phyloP scores from a whole-genome alignment of 768 basidiomycete genomes.

The Boletus tomentosulus region DNA sequence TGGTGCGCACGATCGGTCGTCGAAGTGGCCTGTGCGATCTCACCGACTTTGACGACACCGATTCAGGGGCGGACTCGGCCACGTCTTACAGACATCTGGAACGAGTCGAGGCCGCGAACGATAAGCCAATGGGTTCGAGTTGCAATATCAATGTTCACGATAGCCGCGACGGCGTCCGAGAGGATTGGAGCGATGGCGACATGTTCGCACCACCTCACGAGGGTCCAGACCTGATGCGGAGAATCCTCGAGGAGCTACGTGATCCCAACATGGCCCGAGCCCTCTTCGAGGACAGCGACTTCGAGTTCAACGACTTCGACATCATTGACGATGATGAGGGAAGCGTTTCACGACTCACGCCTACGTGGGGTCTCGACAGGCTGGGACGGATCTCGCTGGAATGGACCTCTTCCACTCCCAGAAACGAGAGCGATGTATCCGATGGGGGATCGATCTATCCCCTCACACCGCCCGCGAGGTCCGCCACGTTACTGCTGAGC shows the following conservation, averaged over 20 bases:
- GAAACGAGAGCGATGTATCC: neutral
- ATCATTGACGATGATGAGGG: neutral
- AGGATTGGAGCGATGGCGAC: neutral
- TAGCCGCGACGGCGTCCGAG: neutral
- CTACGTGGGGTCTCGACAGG: neutral
- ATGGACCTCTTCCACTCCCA: neutral
- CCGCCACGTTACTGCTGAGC: neutral
- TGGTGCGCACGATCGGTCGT: neutral
- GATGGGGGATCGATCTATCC: constrained; percentile 5
- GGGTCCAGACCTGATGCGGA: constrained; percentile 9
- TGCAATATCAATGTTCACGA: neutral
- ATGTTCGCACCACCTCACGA: neutral
- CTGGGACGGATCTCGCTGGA: constrained; percentile 1
- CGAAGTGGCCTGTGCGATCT: neutral
- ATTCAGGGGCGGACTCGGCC: neutral
- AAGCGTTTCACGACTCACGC: neutral
- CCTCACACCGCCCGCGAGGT: neutral
- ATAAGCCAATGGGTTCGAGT: neutral
- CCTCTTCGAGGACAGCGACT: constrained; percentile 4
- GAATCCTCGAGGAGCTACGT: constrained; percentile 12
- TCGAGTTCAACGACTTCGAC: neutral
- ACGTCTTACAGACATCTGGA: neutral
- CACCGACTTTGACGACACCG: neutral
- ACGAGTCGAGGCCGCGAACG: neutral
- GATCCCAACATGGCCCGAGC: constrained; percentile 6